phyloP scores from a whole-genome alignment of 2,329 filamentous ascomycete genomes.

The Acephala macrosclerotiorum region DNA sequence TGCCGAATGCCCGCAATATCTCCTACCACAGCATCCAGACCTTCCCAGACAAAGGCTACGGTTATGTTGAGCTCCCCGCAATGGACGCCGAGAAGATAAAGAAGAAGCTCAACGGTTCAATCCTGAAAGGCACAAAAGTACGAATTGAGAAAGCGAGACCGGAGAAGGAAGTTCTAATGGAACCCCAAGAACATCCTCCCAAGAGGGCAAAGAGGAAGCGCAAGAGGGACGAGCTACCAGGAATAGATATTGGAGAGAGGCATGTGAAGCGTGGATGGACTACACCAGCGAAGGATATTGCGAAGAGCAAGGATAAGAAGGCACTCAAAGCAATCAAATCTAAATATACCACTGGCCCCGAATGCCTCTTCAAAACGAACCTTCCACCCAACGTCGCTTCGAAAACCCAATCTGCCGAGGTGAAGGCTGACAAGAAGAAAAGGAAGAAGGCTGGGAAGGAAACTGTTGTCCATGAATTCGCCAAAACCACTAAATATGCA shows the following conservation, averaged over 20 bases:
- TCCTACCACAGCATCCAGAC: conserved; percentile 89
- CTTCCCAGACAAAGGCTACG: conserved; percentile 90
- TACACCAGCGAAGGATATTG: conserved; percentile 57
- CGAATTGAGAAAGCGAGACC: conserved; percentile 82
- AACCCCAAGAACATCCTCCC: conserved; percentile 49
- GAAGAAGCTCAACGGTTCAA: conserved; percentile 88
- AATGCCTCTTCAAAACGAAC: conserved; percentile 85
- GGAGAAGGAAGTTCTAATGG: conserved; percentile 52
- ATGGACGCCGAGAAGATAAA: conserved; percentile 89
- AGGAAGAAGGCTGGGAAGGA: conserved; percentile 68
- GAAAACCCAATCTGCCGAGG: conserved; percentile 40
- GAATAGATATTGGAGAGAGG: conserved; percentile 71
- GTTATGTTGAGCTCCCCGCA: conserved; percentile 83
- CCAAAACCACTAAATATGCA: conserved; percentile 82
- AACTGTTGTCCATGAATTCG: conserved; percentile 86
- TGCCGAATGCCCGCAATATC: conserved; percentile 74
- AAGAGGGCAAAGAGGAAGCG: conserved; percentile 57
- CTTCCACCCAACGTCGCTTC: conserved; percentile 65
- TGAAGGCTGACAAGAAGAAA: conserved; percentile 56
- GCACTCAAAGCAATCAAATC: conserved; percentile 67
- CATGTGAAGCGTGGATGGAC: conserved; percentile 52
- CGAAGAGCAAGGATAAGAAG: conserved; percentile 61
- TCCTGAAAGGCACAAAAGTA: conserved; percentile 85
- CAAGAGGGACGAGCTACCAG: conserved; percentile 61
- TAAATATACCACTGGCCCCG: conserved; percentile 80